phyloP scores from a whole-genome alignment of 106 monocot species.

The Dactylorhiza incarnata region DNA sequence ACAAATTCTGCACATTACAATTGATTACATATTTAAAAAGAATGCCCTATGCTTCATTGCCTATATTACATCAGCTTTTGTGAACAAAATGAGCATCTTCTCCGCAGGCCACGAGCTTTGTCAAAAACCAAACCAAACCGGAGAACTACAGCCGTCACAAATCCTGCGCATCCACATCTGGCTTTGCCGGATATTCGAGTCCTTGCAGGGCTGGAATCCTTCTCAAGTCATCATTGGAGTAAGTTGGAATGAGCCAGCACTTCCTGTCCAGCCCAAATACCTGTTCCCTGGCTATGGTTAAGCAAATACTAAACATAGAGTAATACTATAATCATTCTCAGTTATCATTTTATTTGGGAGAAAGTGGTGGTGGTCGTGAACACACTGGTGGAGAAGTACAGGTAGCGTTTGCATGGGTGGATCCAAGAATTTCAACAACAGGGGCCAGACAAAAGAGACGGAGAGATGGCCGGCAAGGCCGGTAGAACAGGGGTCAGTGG shows the following conservation, averaged over 20 bases:
- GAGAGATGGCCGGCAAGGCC: too few species aligned
- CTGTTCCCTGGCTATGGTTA: constrained; percentile 22
- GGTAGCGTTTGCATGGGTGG: too few species aligned
- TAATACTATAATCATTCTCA: too few species aligned
- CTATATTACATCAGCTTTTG: neutral
- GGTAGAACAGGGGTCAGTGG: too few species aligned
- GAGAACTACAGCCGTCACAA: constrained; percentile 13
- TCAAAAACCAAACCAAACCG: neutral
- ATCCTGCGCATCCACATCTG: constrained; percentile 41
- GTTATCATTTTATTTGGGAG: too few species aligned
- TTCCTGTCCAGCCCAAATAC: constrained; percentile 80
- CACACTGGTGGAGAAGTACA: too few species aligned
- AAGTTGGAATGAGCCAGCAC: constrained; percentile 77
- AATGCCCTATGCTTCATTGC: neutral
- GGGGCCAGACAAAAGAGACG: too few species aligned
- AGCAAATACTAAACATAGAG: neutral
- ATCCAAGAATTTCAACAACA: too few species aligned
- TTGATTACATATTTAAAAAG: neutral
- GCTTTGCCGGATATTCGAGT: constrained; percentile 67
- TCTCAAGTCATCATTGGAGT: constrained; percentile 77
- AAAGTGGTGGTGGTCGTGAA: too few species aligned
- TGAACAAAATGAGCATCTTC: neutral
- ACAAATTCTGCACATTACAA: constrained; percentile 2
- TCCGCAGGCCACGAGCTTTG: neutral
- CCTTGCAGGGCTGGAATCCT: constrained; percentile 75